Evolutionary conservation across 164 flowering plant genomes (phyloP).

Genomic region (Brasenia schreberi): DNA sequence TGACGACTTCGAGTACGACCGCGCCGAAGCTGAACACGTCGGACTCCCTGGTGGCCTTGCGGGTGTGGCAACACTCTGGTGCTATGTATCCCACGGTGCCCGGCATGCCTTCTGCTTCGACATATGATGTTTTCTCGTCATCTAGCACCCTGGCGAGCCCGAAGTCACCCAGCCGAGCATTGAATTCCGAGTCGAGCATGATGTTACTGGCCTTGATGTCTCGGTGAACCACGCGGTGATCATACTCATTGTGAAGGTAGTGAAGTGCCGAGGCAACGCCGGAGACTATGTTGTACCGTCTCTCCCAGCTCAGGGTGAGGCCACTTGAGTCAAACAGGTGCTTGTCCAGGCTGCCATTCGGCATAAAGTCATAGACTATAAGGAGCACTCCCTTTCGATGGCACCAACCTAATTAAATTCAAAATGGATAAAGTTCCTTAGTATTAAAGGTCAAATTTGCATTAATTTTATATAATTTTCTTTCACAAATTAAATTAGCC

Average conservation of each 20-base stretch:
- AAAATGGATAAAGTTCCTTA: too few relatives aligned
- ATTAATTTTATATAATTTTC: too few relatives aligned
- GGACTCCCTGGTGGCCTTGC: conserved; percentile 50
- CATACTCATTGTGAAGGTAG: conserved; percentile 60
- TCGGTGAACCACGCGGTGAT: conserved; percentile 25
- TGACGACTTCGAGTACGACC: conserved; percentile 52
- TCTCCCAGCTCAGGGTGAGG: conserved; percentile 29
- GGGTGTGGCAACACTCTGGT: conserved; percentile 61
- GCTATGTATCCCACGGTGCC: conserved; percentile 67
- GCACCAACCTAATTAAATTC: conserved; percentile 46
- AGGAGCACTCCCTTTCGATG: conserved; percentile 42
- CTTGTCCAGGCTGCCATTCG: conserved; percentile 62
- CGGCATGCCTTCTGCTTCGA: conserved; percentile 19
- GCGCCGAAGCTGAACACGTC: conserved; percentile 66
- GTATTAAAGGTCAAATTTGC: too few relatives aligned
- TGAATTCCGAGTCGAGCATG: conserved; percentile 13
- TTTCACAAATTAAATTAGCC: too few relatives aligned
- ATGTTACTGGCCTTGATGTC: conserved; percentile 17
- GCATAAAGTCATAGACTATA: conserved; percentile 63
- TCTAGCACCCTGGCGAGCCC: conserved; percentile 17
- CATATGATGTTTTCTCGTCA: conserved; percentile 14
- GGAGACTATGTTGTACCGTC: conserved; percentile 28
- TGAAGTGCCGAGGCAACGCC: conserved; percentile 61
- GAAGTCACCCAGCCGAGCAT: conserved; percentile 18
- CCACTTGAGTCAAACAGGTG: conserved; percentile 26